Conservation (phyloP, 192 early-diverging fungal species). For the Coemansia sp. region DNA sequence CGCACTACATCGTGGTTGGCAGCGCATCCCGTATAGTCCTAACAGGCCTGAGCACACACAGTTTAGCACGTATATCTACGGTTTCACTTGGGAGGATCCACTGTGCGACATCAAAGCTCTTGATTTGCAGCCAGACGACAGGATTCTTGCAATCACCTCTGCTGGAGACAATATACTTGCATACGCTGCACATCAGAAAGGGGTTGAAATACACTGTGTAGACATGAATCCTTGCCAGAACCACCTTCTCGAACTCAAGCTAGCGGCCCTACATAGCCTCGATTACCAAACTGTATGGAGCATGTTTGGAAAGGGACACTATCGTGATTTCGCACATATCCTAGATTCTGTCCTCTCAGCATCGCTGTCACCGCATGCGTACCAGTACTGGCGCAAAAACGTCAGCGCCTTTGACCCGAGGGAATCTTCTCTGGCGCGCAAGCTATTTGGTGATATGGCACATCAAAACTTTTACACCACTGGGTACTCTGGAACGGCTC, state of each 20-base stretch:
- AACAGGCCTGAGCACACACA: constrained; percentile 57
- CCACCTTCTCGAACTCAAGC: constrained; percentile 82
- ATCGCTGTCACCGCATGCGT: constrained; percentile 62
- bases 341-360: constrained; percentile 69
- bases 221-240: constrained; percentile 94
- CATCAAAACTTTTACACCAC: constrained; percentile 73
- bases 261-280: constrained; percentile 62
- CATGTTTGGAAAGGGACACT: constrained; percentile 71
- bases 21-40: constrained; percentile 55
- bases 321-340: constrained; percentile 57
- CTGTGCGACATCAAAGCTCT: constrained; percentile 67
- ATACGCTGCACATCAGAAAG: constrained; percentile 67
- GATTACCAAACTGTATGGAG: constrained; percentile 68
- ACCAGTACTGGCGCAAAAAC: constrained; percentile 78
- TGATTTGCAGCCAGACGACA: constrained; percentile 62
- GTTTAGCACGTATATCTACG: constrained; percentile 82
- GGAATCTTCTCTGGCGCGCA: neutral
- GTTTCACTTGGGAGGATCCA: constrained; percentile 86
- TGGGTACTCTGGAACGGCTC: constrained; percentile 76
- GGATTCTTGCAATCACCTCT: constrained; percentile 76
- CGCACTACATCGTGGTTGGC: constrained; percentile 2
- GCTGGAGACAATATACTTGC: constrained; percentile 80
- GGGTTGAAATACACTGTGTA: constrained; percentile 69
- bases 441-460: constrained; percentile 41
- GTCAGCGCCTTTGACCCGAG: constrained; percentile 11